These are phyloP conservation scores for Penicillium sp. DNA, from an alignment of 2,329 filamentous ascomycete species.

Conservation along the genomic window DNA sequence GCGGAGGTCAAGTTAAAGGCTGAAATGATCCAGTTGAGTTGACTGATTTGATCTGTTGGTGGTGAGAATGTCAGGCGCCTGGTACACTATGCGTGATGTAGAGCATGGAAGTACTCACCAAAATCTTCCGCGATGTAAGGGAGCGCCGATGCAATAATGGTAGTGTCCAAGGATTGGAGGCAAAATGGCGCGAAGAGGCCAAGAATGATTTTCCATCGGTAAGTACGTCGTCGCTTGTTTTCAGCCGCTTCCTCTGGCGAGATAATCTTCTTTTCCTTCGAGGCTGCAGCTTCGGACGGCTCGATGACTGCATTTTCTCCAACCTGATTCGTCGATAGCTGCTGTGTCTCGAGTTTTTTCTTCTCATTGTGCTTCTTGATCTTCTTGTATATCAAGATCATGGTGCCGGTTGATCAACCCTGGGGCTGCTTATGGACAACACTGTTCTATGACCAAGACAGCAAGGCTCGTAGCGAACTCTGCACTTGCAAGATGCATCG, in stretches of 20 bases:
- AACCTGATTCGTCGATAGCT: neutral
- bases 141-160: conserved; percentile 63
- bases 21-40: conserved; percentile 70
- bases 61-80: neutral
- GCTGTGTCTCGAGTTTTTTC: neutral
- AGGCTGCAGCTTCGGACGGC: too few relatives aligned
- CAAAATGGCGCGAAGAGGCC: conserved; percentile 64
- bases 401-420: neutral
- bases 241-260: conserved; percentile 9
- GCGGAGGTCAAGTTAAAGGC: conserved; percentile 69
- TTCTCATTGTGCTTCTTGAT: conserved; percentile 15
- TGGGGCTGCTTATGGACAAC: neutral
- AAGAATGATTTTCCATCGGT: conserved; percentile 62
- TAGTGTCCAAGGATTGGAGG: conserved; percentile 64
- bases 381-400: conserved; percentile 15
- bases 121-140: conserved; percentile 68
- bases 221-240: conserved; percentile 29
- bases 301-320: neutral
- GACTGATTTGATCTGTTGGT: conserved; percentile 52
- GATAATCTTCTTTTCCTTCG: neutral
- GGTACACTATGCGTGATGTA: neutral
- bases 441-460: neutral
- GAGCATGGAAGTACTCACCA: conserved; percentile 40
- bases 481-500: neutral
- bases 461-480: neutral